Base-by-base conservation (phyloP, 2,329 filamentous ascomycete species). In the Aspergillus puulaauensis region DNA sequence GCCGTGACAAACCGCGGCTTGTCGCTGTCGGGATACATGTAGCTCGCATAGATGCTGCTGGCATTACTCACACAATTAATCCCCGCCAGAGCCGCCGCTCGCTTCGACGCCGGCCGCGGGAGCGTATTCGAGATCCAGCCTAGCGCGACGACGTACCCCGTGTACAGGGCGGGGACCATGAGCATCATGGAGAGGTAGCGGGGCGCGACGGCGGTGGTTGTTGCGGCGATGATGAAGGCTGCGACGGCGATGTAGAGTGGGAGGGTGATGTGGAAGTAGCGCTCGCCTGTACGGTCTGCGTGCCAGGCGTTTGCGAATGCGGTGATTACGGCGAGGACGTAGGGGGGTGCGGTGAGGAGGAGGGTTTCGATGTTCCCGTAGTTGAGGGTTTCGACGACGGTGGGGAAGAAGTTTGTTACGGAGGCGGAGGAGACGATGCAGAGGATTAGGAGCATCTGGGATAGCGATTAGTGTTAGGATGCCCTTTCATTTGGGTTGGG, bases 121-220 rank as follows among this genome's bases (percentile, higher is more conserved):
- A 93, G 80, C 1, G 86, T 88, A 69, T 89, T 90, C 47, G 83
- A 86, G 62, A 93, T 91, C 90, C 90, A 95, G 2, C 86, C 83
- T 4, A 90, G 77, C 1, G 81, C 81, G 1, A 90, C 86, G 0
- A 89, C 88, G 67, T 86, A 91, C 48, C 84, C 83, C 1, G 83
- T 82, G 66, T 31, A 31, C 9, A 31, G 27, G 27, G 85, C 83
- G 0, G 84, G 80, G 2, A 84, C 76, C 85, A 91, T 90, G 40
- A 91, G 77, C 82, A 91, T 86, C 82, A 91, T 90, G 31, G 85
- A 80, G 8, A 88, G 73, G 61, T 91, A 91, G 37, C 89, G 80
- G 0, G 88, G 83, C 0, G 79, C 88, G 0, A 82, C 78, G 2
- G 77, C 70, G 0, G 80, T 85, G 0, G 88, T 90, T 0, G 84